Conservation (phyloP, 371 early-diverging fungal genomes). For the Mucor velutinosus region DNA sequence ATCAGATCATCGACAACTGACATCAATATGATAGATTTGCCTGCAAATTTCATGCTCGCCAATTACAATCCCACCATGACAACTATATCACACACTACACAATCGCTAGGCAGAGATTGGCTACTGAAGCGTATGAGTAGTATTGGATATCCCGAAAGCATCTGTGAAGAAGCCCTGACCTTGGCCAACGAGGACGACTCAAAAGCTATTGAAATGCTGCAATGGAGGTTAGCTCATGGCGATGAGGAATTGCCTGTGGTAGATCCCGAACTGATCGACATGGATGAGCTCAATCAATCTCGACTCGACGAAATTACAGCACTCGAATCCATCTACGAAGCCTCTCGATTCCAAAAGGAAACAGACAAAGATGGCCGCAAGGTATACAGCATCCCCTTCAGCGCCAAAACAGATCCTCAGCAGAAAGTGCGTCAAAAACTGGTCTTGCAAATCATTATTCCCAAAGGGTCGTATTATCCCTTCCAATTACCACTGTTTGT, state of each 20-base stretch:
- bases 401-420: slow-evolving; percentile 12
- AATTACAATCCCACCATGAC: slow-evolving; percentile 67
- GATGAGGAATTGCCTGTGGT: slow-evolving; percentile 28
- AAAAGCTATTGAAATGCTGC: slow-evolving; percentile 53
- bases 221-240: slow-evolving; percentile 46
- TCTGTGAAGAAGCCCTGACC: slow-evolving; percentile 54
- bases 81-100: slow-evolving; percentile 58
- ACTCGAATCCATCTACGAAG: slow-evolving; percentile 71
- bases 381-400: slow-evolving; percentile 26
- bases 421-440: slow-evolving; percentile 22
- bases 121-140: slow-evolving; percentile 61
- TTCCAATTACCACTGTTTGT: slow-evolving; percentile 65
- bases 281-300: slow-evolving; percentile 41
- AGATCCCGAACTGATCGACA: slow-evolving; percentile 27
- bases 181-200: slow-evolving; percentile 50
- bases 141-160: slow-evolving; percentile 60
- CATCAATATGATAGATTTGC: slow-evolving; percentile 53
- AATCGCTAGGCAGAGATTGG: slow-evolving; percentile 64
- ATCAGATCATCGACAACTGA: background rate
- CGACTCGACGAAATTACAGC: slow-evolving; percentile 61
- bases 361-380: slow-evolving; percentile 23
- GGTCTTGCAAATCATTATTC: slow-evolving; percentile 45
- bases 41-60: slow-evolving; percentile 61
- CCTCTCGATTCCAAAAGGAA: slow-evolving; percentile 20
- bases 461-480: slow-evolving; percentile 63